Evolutionary conservation across 768 basidiomycete species (phyloP).

Genomic region (Flagelloscypha sp.): DNA sequence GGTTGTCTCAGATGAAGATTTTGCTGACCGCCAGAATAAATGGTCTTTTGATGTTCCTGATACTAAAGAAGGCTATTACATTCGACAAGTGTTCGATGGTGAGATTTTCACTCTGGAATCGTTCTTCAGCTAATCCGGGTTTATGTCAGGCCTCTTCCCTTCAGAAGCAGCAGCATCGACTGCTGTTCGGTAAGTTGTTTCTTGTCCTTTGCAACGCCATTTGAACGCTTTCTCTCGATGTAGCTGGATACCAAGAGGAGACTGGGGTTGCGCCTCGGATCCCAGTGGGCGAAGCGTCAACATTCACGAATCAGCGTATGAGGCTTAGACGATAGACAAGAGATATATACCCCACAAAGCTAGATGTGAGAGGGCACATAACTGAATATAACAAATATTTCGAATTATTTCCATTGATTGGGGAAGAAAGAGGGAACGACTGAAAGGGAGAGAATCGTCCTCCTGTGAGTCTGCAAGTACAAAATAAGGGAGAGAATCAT

Average conservation of each 20-base stretch:
- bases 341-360: too few species aligned
- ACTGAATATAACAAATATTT: too few species aligned
- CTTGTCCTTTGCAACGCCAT: slow-evolving; percentile 7
- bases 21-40: slow-evolving; percentile 61
- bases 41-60: slow-evolving; percentile 81
- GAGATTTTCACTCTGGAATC: slow-evolving; percentile 12
- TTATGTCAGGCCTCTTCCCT: slow-evolving; percentile 66
- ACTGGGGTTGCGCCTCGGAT: slow-evolving; percentile 94
- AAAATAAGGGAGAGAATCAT: too few species aligned
- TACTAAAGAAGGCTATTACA: slow-evolving; percentile 94
- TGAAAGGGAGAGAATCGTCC: too few species aligned
- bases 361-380: too few species aligned
- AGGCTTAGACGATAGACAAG: slow-evolving; percentile 15
- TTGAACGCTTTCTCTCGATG: too few species aligned
- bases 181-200: slow-evolving; percentile 67
- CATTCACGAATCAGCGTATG: slow-evolving; percentile 92
- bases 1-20: slow-evolving; percentile 73
- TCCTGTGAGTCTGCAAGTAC: too few species aligned
- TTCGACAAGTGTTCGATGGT: slow-evolving; percentile 89
- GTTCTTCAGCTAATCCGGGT: slow-evolving; percentile 3
- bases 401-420: too few species aligned
- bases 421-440: too few species aligned
- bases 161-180: slow-evolving; percentile 80
- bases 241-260: slow-evolving; percentile 92
- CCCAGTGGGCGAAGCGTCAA: slow-evolving; percentile 92